Evolutionary conservation across 306 rosid genomes (phyloP).

Genomic region (Cicer pinnatifidum): DNA sequence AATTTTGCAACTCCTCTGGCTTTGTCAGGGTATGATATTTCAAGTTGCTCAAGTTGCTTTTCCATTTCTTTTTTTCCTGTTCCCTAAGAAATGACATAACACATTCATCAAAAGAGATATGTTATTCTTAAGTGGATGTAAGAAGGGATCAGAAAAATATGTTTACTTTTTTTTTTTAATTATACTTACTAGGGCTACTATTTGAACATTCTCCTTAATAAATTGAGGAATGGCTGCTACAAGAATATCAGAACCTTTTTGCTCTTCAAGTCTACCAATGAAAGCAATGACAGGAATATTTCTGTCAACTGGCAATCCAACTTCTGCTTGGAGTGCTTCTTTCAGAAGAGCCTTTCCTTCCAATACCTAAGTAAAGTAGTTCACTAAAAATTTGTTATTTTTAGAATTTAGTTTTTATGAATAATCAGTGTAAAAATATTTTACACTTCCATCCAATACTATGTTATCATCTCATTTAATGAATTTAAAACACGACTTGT

Average conservation of each 20-base stretch:
- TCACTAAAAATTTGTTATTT: background rate
- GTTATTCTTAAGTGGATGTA: background rate
- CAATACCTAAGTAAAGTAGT: slow-evolving; percentile 54
- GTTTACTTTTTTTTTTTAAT: background rate
- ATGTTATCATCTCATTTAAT: no score
- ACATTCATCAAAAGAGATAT: slow-evolving; percentile 37
- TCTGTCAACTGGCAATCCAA: slow-evolving; percentile 83
- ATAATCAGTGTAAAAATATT: no score
- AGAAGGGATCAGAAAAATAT: background rate
- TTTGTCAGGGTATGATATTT: slow-evolving; percentile 61
- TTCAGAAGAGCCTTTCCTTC: slow-evolving; percentile 74
- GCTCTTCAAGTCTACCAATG: slow-evolving; percentile 97
- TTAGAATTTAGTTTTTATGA: background rate
- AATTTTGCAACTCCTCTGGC: slow-evolving; percentile 82
- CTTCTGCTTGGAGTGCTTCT: slow-evolving; percentile 96
- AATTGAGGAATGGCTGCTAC: slow-evolving; percentile 77
- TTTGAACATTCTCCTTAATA: slow-evolving; percentile 63
- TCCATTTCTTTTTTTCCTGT: slow-evolving; percentile 82
- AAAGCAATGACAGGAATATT: slow-evolving; percentile 77
- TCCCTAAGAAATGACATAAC: slow-evolving; percentile 57
- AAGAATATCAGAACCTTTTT: slow-evolving; percentile 95
- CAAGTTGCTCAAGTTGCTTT: slow-evolving; percentile 73
- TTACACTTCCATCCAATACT: no score
- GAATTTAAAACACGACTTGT: no score
- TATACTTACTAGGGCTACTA: slow-evolving; percentile 78